Conservation (phyloP, 306 rosid species). For the Glycine soja region DNA sequence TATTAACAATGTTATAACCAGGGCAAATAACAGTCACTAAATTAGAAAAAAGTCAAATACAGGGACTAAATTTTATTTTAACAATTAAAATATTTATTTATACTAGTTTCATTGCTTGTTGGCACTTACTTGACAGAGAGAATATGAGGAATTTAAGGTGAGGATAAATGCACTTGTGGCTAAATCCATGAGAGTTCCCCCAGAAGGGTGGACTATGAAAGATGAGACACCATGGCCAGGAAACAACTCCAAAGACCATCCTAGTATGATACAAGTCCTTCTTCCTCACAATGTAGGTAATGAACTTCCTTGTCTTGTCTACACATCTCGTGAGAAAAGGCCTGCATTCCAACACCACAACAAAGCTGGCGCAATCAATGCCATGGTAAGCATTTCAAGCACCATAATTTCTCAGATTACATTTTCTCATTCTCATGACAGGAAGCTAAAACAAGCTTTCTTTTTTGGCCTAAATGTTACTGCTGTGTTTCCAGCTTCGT, state of each 20-base stretch:
- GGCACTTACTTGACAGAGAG: slow-evolving; percentile 72
- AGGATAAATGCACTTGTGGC: slow-evolving; percentile 94
- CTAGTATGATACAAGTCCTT: slow-evolving; percentile 95
- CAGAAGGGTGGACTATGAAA: slow-evolving; percentile 98
- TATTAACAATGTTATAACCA: not conserved
- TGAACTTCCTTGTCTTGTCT: slow-evolving; percentile 92
- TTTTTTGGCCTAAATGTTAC: slow-evolving; percentile 14
- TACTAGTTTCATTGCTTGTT: slow-evolving; percentile 29
- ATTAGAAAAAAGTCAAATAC: not conserved
- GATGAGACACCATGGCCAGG: slow-evolving; percentile 99
- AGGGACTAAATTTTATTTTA: not conserved
- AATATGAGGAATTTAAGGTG: slow-evolving; percentile 97
- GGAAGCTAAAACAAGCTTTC: slow-evolving; percentile 1
- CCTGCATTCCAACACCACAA: slow-evolving; percentile 91
- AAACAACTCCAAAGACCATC: slow-evolving; percentile 92
- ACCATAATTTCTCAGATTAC: slow-evolving; percentile 38
- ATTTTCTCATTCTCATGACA: slow-evolving; percentile 25
- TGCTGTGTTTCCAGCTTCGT: slow-evolving; percentile 73
- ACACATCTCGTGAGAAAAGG: slow-evolving; percentile 93
- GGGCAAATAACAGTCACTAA: not conserved
- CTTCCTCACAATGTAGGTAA: slow-evolving; percentile 83
- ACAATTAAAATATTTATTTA: not conserved
- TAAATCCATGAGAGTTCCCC: slow-evolving; percentile 75
- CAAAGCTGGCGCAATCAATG: slow-evolving; percentile 96
- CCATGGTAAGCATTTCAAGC: slow-evolving; percentile 67